Evolutionary conservation across 257 asterid species (phyloP), one percentile per base, ranked within the genome.

Genomic region (Eucommia ulmoides): DNA sequence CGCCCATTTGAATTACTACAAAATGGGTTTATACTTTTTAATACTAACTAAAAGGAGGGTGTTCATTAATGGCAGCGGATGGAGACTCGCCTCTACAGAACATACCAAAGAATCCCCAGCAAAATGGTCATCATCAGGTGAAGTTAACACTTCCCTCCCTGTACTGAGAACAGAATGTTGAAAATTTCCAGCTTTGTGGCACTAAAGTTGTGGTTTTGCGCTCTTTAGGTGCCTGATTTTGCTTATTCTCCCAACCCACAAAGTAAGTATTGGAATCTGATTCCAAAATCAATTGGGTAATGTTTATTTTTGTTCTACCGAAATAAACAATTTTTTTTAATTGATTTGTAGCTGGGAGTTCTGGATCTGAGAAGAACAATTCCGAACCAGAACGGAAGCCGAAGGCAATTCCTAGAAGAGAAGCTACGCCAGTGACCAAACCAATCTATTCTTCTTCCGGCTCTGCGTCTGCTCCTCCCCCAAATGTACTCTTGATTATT

Each of bases 51-150:
- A 46, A 67, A 62, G 44, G 50, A 62, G 61, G 50, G 41, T 59
- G 44, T 61, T 73, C 60, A 50, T 63, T 68, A 50, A 50, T 76
- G 66, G 67, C 93, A 83, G 96, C 81, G 60, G 96, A 80, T 70
- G 96, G 74, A 74, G 96, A 91, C 70, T 91, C 96, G 21, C 98
- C 98, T 71, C 95, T 80, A 78, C 93, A 72, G 72, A 66, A 64
- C 79, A 63, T 66, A 29, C 61, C 69, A 44, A 78, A 67, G 72
- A 58, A 51, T 71, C 91, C 81, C 35, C 91, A n/a, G n/a, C n/a
- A 73, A 56, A 78, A 76, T 76, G 94, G 84, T 68, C 83, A 72
- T 71, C 75, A 83, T 58, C 94, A 83, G 98, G 98, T 91, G 75
- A 47, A 18, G 57, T 52, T 24, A 55, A 58, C 49, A 52, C 57